A percentile compares a stretch with the other conserved stretches of the same genome.
Conservation (phyloP, 768 basidiomycete genomes). For the Termitomyces eurrhizus region DNA sequence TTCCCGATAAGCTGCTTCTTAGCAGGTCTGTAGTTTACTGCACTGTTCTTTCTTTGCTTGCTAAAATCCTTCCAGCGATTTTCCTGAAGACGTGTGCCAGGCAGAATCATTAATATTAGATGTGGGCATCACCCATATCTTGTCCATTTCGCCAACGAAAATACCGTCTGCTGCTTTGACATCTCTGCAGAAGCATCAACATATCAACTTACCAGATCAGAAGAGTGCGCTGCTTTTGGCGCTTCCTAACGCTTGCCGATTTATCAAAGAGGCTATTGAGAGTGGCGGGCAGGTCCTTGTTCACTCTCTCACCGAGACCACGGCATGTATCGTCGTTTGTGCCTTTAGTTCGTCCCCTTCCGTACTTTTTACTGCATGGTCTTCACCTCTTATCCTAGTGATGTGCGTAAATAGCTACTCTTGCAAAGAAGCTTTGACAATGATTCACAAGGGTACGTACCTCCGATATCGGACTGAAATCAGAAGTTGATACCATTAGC, state of each 20-base stretch:
- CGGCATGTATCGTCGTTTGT: constrained; percentile 49
- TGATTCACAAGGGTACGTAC: constrained; percentile 40
- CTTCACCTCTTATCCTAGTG: constrained; percentile 27
- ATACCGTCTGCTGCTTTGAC: constrained; percentile 27
- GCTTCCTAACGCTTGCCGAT: constrained; percentile 42
- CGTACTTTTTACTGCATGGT: not conserved
- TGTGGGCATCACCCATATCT: constrained; percentile 47
- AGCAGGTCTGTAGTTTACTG: constrained; percentile 36
- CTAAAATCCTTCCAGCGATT: constrained; percentile 36
- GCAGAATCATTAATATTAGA: constrained; percentile 48
- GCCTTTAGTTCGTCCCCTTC: constrained; percentile 30
- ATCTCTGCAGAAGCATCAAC: constrained; percentile 32
- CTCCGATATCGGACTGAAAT: not conserved
- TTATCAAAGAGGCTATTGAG: constrained; percentile 38
- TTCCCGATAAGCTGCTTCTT: constrained; percentile 47
- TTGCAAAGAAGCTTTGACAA: constrained; percentile 32
- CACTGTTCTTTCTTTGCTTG: not conserved
- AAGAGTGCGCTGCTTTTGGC: constrained; percentile 40
- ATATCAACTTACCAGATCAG: constrained; percentile 37
- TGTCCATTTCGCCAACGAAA: constrained; percentile 54
- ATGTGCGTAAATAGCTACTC: constrained; percentile 40
- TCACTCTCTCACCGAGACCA: constrained; percentile 49
- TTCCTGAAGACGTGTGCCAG: constrained; percentile 49
- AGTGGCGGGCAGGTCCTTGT: constrained; percentile 47
- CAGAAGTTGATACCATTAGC: not conserved